These are phyloP conservation scores for Physocladia obscura DNA, from an alignment of 192 early-diverging fungal genomes.

Conservation along the genomic window DNA sequence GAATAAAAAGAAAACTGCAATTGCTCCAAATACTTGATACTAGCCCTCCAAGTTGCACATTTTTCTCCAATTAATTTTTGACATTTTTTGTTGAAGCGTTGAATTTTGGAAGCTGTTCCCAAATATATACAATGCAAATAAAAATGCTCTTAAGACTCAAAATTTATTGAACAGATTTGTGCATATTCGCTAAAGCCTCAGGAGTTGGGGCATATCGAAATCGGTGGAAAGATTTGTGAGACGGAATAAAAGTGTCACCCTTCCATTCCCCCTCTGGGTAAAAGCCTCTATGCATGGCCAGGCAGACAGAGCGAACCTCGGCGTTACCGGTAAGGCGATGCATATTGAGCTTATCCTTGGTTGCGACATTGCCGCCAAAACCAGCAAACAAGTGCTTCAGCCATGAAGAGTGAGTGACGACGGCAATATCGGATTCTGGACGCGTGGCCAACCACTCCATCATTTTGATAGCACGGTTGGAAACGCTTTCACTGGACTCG, in stretches of 20 bases:
- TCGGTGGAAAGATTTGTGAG: background rate
- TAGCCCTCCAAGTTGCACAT: no score
- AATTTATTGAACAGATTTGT: no score
- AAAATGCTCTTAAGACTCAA: no score
- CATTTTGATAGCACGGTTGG: background rate
- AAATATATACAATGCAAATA: no score
- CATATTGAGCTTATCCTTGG: background rate
- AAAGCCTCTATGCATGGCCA: background rate
- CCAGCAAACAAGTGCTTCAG: background rate
- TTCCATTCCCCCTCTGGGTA: background rate
- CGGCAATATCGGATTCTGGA: background rate
- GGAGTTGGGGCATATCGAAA: background rate
- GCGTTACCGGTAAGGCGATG: constrained; percentile 2
- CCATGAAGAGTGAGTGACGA: constrained; percentile 2
- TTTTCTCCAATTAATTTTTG: no score
- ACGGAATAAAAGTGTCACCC: background rate
- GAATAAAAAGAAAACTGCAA: no score
- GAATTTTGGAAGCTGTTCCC: no score
- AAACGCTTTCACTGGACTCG: background rate
- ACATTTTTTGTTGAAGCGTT: no score
- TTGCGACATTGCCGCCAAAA: background rate
- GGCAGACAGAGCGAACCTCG: background rate
- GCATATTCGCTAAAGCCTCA: background rate
- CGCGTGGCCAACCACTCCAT: background rate
- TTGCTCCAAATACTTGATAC: no score